A percentile compares a stretch with the other conserved stretches of the same genome.
phyloP scores from a whole-genome alignment of 2,329 filamentous ascomycete species.

The Colletotrichum chlorophyti region DNA sequence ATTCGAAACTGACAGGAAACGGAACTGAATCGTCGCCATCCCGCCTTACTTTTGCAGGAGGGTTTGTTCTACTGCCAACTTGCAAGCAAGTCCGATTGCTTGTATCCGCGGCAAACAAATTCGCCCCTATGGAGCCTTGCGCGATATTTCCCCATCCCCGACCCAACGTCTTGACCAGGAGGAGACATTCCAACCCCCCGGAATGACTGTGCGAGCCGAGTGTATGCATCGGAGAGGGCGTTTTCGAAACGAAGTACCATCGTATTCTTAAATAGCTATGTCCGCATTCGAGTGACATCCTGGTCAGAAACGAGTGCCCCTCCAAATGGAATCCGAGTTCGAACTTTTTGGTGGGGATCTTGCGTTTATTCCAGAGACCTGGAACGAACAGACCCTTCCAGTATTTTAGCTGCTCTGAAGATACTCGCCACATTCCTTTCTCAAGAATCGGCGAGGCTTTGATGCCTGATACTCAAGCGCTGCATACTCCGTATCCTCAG shows the following conservation, averaged over 20 bases:
- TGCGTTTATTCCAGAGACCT: slow-evolving; percentile 1
- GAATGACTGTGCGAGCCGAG: neutral
- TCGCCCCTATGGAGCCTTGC: too few relatives aligned
- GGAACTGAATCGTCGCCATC: slow-evolving; percentile 15
- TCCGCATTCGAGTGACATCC: slow-evolving; percentile 9
- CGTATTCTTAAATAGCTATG: neutral
- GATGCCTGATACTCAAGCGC: neutral
- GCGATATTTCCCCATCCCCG: too few relatives aligned
- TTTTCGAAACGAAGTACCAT: neutral
- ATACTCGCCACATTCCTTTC: slow-evolving; percentile 6
- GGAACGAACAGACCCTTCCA: neutral
- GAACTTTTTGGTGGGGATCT: slow-evolving; percentile 11
- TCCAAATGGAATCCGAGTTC: slow-evolving; percentile 13
- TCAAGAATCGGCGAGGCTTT: neutral
- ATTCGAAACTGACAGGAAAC: slow-evolving; percentile 22
- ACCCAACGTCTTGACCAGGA: too few relatives aligned
- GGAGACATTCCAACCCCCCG: too few relatives aligned
- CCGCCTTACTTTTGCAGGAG: neutral
- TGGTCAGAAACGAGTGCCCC: neutral
- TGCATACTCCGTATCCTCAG: slow-evolving; percentile 3
- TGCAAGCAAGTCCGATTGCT: too few relatives aligned
- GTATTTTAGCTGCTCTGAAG: neutral
- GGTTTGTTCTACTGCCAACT: neutral
- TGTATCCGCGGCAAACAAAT: too few relatives aligned
- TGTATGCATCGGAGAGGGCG: neutral